Evolutionary conservation across 805 yeast genomes (phyloP).

Genomic region (Candida ficus): DNA sequence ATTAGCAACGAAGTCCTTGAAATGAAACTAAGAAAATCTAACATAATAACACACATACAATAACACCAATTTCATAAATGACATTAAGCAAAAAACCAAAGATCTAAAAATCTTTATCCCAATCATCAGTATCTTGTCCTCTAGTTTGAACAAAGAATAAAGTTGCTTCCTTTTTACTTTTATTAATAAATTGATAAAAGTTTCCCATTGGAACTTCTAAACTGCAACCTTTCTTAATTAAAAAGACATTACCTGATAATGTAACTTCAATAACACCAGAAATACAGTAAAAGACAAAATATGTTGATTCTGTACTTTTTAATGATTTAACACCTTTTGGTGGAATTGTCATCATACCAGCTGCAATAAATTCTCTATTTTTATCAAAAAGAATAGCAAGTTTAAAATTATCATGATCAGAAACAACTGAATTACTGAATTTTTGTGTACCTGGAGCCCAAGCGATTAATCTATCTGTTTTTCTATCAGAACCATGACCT

Average conservation of each 20-base stretch:
- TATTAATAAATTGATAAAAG: conserved; percentile 62
- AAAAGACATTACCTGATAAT: conserved; percentile 51
- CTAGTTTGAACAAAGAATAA: conserved; percentile 72
- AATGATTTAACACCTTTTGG: conserved; percentile 53
- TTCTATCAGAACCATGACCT: conserved; percentile 43
- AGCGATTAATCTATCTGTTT: conserved; percentile 47
- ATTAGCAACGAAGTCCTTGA: no score
- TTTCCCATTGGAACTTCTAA: conserved; percentile 80
- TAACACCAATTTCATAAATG: neutral
- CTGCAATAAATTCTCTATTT: conserved; percentile 60
- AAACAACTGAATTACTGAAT: conserved; percentile 34
- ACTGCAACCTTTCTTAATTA: conserved; percentile 67
- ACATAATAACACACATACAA: neutral
- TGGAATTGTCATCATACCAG: conserved; percentile 69
- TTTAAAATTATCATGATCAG: conserved; percentile 48
- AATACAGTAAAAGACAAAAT: conserved; percentile 70
- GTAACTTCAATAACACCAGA: conserved; percentile 67
- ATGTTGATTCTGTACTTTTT: conserved; percentile 54
- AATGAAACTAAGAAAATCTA: no score
- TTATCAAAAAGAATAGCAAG: conserved; percentile 61
- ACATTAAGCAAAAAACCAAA: neutral
- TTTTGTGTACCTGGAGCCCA: conserved; percentile 57
- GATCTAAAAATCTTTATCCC: conserved; percentile 14
- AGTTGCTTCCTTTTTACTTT: conserved; percentile 50
- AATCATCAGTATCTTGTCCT: conserved; percentile 22